Base-by-base conservation (phyloP, 208 protist species). In the Wallacemonas rigidus region DNA sequence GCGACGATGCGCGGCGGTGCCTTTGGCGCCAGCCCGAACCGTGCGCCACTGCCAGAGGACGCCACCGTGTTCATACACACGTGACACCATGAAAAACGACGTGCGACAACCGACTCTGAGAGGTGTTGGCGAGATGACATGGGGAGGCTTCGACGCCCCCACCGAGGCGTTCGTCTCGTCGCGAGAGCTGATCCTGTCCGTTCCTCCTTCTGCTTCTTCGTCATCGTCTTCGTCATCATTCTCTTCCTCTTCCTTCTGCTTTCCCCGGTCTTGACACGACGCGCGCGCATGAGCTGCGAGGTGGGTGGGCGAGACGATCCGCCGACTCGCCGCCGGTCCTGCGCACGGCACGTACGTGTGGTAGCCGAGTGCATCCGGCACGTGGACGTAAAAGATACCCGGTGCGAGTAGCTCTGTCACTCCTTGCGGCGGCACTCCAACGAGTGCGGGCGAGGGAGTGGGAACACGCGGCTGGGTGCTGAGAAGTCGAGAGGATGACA, bases 31-130 rank as follows among this genome's bases (percentile, higher is more conserved):
- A 50, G 8, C 6, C 8, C 45, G 45, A 6, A 50, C 63, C 9
- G 86, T 69, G 9, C 89, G 86, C 86, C 89, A 94, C 67, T 94
- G 89, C 86, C 89, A 94, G 35, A 91, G 80, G 39, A 73, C 81
- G 3, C 81, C 76, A 40, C 43, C 11, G 47, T 76, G 69, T 72
- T 81, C 75, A 56, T 85, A 85, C 47, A 94, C 83, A 2, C 86
- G 80, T 3, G 89, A 94, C 53, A 57, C 9, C 53, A 57, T 57
- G 53, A 57, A 57, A 6, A 17, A 1, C 53, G 53, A 36, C 17
- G 53, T 7, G 9, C 53, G 53, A 8, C 9, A 8, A 57, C 53
- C 53, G 53, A n/a, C 53, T n/a, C 26, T 35, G 9, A 57, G 53
- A 8, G 53, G 17, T 26, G 26, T 26, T 26, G 26, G 26, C 26